Evolutionary conservation across 768 basidiomycete species (phyloP).

Genomic region (Dioszegia hungarica): DNA sequence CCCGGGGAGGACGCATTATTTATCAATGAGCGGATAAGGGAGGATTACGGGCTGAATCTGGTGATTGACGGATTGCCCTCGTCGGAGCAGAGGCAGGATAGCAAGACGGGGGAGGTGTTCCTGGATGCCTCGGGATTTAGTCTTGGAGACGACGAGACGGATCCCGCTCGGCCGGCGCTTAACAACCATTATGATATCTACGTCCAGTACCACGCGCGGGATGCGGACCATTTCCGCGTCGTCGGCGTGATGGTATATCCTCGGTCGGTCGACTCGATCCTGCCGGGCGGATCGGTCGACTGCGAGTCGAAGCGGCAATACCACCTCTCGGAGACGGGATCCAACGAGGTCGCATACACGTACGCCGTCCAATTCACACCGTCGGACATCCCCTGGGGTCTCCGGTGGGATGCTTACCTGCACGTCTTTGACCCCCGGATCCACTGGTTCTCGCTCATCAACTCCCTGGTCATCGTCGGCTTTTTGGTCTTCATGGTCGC

Average conservation of each 20-base stretch:
- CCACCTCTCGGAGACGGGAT: conserved; percentile 59
- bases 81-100: conserved; percentile 83
- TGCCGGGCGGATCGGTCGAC: conserved; percentile 12
- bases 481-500: conserved; percentile 77
- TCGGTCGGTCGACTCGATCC: conserved; percentile 37
- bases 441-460: conserved; percentile 93
- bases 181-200: conserved; percentile 75
- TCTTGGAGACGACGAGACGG: conserved; percentile 60
- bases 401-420: conserved; percentile 93
- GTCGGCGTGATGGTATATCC: conserved; percentile 84
- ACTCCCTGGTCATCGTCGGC: conserved; percentile 82
- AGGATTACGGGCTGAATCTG: conserved; percentile 92
- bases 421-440: conserved; percentile 90
- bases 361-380: conserved; percentile 85
- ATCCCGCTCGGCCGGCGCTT: conserved; percentile 61
- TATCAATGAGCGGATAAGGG: conserved; percentile 82
- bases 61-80: conserved; percentile 90
- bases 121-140: conserved; percentile 85
- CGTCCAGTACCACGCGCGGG: conserved; percentile 71
- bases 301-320: conserved; percentile 47
- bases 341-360: conserved; percentile 71
- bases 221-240: conserved; percentile 65
- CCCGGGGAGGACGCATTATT: conserved; percentile 72
- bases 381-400: conserved; percentile 74
- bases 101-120: conserved; percentile 73